These are phyloP conservation scores for Geosmithia flava DNA, from an alignment of 2,329 filamentous ascomycete genomes.

Conservation along the genomic window DNA sequence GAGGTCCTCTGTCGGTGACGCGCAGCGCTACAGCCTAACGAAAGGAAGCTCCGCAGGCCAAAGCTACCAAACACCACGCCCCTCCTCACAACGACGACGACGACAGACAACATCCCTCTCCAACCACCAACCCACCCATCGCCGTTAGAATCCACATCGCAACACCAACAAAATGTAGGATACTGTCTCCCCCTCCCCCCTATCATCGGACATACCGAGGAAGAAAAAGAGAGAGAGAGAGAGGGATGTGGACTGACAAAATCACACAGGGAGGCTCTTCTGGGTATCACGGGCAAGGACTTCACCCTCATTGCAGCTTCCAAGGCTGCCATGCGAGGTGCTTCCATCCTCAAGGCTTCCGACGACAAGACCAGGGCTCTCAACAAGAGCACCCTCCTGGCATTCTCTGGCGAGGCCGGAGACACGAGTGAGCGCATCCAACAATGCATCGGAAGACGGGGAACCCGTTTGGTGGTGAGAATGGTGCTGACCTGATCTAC, in stretches of 20 bases:
- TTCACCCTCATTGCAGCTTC: slow-evolving; percentile 96
- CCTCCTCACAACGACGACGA: background rate
- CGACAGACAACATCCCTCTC: background rate
- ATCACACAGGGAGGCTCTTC: slow-evolving; percentile 73
- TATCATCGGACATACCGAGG: background rate
- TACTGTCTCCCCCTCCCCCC: background rate
- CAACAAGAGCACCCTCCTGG: slow-evolving; percentile 91
- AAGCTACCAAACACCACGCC: background rate
- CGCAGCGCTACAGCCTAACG: slow-evolving; percentile 23
- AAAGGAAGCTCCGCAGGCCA: background rate
- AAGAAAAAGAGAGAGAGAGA: too few relatives aligned
- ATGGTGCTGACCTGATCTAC: background rate
- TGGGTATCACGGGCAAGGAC: slow-evolving; percentile 98
- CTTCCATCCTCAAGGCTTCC: slow-evolving; percentile 84
- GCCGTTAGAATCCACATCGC: slow-evolving; percentile 1
- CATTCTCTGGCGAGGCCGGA: slow-evolving; percentile 90
- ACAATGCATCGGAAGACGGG: background rate
- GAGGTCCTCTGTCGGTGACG: slow-evolving; percentile 14
- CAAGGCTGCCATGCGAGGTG: slow-evolving; percentile 96
- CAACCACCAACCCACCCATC: background rate
- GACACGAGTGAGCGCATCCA: slow-evolving; percentile 57
- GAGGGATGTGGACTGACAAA: background rate
- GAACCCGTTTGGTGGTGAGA: background rate
- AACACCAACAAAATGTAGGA: slow-evolving; percentile 3
- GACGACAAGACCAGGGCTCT: slow-evolving; percentile 94